Evolutionary conservation across 1,284 basidiomycete genomes (phyloP), one percentile per base, ranked within the genome.

Genomic region (Cystobasidium pallidum): DNA sequence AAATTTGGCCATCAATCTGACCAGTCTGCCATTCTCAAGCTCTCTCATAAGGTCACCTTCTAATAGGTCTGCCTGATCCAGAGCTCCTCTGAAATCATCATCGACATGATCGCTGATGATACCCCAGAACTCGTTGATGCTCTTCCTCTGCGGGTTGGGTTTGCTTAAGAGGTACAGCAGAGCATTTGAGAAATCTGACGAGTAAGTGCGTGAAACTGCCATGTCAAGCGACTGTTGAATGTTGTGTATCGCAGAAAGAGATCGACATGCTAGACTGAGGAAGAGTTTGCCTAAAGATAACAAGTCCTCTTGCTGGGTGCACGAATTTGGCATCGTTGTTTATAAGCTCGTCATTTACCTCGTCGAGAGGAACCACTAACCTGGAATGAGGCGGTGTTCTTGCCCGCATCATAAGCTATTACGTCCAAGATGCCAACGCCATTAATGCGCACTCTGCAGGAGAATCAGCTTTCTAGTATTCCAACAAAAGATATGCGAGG

Each of bases 1-100:
- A 78, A 99, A 90, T 83, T 99, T 99, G 82, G 89, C 89, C 75
- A 99, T 83, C 68, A 99, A 82, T 55, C 96, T 86, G 30, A 97
- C 90, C n/a, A 99, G 84, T 41, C 96, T 86, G 0, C 91, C 94
- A 79, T 99, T 98, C 84, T 99, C 96, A n/a, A 99, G 85, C 81
- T 99, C 95, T 65, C 89, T 87, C 81, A 89, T 86, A 59, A 99
- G 84, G 76, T 94, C 91, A 49, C 86, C 85, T 80, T 98, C 94
- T 17, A 98, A 84, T 62, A 87, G 83, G 79, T 99, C 96, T 24
- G 77, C 76, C 76, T 75, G 71, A 65, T 86, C 86, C 74, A 92
- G 86, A 45, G 89, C 85, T 32, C 91, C 91, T 74, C 94, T 90
- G 79, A 97, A 85, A 82, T 98, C 94, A 55, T 86, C 86, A 59